Conservation (phyloP, 106 monocot species). For the Dioscorea alata region DNA sequence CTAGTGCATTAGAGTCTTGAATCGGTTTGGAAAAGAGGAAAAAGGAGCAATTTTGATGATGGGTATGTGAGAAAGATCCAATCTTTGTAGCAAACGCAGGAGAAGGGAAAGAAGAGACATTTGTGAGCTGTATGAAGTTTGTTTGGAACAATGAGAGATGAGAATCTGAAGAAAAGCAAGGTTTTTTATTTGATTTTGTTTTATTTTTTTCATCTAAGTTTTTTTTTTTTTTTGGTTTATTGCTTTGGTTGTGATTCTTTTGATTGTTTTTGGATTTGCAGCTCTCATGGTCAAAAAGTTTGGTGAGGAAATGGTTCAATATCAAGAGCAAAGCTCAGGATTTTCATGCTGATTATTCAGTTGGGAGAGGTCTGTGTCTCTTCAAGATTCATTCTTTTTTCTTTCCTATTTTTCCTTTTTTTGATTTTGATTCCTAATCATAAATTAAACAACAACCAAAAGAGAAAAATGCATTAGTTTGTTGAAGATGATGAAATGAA, state of each 20-base stretch:
- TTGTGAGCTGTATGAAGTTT: conserved; percentile 43
- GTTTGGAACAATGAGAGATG: conserved; percentile 84
- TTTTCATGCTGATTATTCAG: conserved; percentile 73
- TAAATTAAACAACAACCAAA: neutral
- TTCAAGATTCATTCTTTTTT: conserved; percentile 1
- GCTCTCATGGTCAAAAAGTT: conserved; percentile 92
- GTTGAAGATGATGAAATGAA: neutral
- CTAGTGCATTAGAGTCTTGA: too few species aligned
- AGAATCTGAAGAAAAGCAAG: conserved; percentile 86
- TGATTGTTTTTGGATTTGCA: conserved; percentile 10
- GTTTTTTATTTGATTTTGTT: conserved; percentile 16
- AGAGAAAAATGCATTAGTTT: neutral
- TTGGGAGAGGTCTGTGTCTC: conserved; percentile 42
- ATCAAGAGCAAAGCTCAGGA: conserved; percentile 90
- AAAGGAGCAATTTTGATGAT: too few species aligned
- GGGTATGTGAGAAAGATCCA: too few species aligned
- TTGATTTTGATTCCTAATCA: neutral
- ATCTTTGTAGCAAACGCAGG: too few species aligned
- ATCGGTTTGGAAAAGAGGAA: too few species aligned
- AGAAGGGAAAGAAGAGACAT: neutral
- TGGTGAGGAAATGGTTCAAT: conserved; percentile 98
- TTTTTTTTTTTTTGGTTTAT: too few species aligned
- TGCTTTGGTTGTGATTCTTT: too few species aligned
- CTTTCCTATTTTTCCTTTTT: neutral
- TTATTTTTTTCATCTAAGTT: too few species aligned